A percentile compares a stretch with the other conserved stretches of the same genome.
Conservation (phyloP, 2,329 filamentous ascomycete species). For the Aspergillus hortae region DNA sequence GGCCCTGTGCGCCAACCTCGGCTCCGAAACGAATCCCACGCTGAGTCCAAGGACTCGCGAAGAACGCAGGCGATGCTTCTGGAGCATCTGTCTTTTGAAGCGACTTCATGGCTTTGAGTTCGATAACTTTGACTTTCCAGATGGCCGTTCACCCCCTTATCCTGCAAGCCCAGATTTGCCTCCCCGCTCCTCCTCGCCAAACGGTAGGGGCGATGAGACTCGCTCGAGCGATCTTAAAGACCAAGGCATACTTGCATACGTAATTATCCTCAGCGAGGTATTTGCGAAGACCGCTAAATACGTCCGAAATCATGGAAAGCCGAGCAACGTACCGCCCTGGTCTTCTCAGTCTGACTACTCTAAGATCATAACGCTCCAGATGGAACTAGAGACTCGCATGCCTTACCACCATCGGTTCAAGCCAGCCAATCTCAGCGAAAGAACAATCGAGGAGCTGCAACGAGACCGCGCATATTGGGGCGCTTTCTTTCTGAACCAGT, state of each 20-base stretch:
- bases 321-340: constrained; percentile 46
- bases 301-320: constrained; percentile 44
- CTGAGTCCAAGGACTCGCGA: constrained; percentile 22
- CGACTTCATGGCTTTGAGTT: constrained; percentile 44
- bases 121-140: constrained; percentile 36
- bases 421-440: constrained; percentile 46
- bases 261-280: constrained; percentile 45
- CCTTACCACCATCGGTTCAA: constrained; percentile 51
- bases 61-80: constrained; percentile 39
- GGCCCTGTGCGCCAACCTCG: constrained; percentile 44
- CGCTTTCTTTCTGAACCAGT: constrained; percentile 52
- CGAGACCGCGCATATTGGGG: constrained; percentile 51
- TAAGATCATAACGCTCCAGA: constrained; percentile 48
- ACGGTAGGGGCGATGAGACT: constrained; percentile 15
- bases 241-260: constrained; percentile 46
- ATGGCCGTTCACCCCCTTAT: constrained; percentile 34
- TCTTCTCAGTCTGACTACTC: constrained; percentile 52
- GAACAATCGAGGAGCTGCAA: constrained; percentile 41
- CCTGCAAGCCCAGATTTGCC: constrained; percentile 35
- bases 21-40: constrained; percentile 29
- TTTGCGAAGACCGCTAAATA: constrained; percentile 49
- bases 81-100: constrained; percentile 43
- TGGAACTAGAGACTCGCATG: constrained; percentile 52
- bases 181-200: constrained; percentile 20
- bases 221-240: constrained; percentile 29